Evolutionary conservation across 2,329 filamentous ascomycete species (phyloP).

Genomic region (Beauveria medogensis): DNA sequence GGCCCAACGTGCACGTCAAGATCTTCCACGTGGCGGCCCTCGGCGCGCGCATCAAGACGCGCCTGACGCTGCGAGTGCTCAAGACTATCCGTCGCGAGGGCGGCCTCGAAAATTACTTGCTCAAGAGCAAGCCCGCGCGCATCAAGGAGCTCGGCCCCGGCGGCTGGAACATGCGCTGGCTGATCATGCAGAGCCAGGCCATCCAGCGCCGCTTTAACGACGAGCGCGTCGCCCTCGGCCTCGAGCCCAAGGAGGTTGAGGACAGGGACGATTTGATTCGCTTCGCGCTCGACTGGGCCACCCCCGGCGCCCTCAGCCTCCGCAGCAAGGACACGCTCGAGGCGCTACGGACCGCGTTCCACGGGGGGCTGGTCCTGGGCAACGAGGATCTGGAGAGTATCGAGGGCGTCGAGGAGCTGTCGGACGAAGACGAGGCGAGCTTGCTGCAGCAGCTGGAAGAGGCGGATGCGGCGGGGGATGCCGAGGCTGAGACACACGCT

Average conservation of each 20-base stretch:
- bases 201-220: constrained; percentile 58
- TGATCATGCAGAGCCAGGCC: constrained; percentile 68
- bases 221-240: constrained; percentile 57
- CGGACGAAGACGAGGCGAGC: constrained; percentile 29
- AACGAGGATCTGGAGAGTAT: neutral
- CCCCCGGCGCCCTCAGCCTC: constrained; percentile 29
- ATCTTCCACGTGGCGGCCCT: constrained; percentile 58
- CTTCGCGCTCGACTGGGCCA: constrained; percentile 34
- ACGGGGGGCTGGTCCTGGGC: constrained; percentile 35
- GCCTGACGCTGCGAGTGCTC: constrained; percentile 61
- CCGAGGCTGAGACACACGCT: constrained; percentile 15
- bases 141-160: constrained; percentile 81
- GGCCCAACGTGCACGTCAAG: constrained; percentile 65
- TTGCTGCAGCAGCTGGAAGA: constrained; percentile 26
- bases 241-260: constrained; percentile 36
- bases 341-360: constrained; percentile 30
- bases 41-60: constrained; percentile 54
- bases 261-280: constrained; percentile 31
- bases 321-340: constrained; percentile 29
- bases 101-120: constrained; percentile 83
- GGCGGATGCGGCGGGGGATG: constrained; percentile 18
- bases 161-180: constrained; percentile 86
- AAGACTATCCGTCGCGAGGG: constrained; percentile 75
- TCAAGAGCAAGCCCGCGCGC: constrained; percentile 68
- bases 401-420: constrained; percentile 31